Conservation (phyloP, 202 grass and related monocot species). For the Zoysia matrella region DNA sequence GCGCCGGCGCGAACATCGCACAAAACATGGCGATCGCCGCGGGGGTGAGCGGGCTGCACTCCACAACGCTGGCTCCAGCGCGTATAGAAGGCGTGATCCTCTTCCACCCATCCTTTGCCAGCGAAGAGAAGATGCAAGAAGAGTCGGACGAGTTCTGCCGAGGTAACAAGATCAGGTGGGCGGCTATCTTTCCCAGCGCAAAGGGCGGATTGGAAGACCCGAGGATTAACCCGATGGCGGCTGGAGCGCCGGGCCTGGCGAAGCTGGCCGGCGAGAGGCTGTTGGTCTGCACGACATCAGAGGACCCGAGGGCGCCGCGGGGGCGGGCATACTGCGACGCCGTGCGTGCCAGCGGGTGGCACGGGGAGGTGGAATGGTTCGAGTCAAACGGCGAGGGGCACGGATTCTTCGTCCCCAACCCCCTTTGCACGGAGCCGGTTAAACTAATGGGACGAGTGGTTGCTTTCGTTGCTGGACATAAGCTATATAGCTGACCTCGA, state of each 20-base stretch:
- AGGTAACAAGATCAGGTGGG: slow-evolving; percentile 41
- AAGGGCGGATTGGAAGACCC: not conserved
- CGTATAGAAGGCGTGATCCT: slow-evolving; percentile 54
- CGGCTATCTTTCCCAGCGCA: slow-evolving; percentile 43
- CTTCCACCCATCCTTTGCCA: slow-evolving; percentile 66
- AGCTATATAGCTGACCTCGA: not conserved
- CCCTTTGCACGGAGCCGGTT: slow-evolving; percentile 17
- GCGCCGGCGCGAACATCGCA: slow-evolving; percentile 70
- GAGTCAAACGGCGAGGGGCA: slow-evolving; percentile 54
- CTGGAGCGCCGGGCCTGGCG: slow-evolving; percentile 51
- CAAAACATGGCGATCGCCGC: slow-evolving; percentile 56
- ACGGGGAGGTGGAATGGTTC: slow-evolving; percentile 48
- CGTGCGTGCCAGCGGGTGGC: slow-evolving; percentile 55
- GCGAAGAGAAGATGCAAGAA: slow-evolving; percentile 6
- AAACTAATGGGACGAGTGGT: slow-evolving; percentile 53
- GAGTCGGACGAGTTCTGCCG: slow-evolving; percentile 35
- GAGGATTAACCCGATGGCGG: slow-evolving; percentile 43
- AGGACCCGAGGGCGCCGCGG: slow-evolving; percentile 17
- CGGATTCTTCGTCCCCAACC: slow-evolving; percentile 43
- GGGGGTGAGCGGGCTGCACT: not conserved
- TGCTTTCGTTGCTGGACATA: slow-evolving; percentile 43
- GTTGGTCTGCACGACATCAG: slow-evolving; percentile 48
- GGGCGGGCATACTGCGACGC: slow-evolving; percentile 53
- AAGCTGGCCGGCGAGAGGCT: slow-evolving; percentile 58
- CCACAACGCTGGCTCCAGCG: not conserved